These are phyloP conservation scores for Tricholoma matsutake DNA, from an alignment of 768 basidiomycete species.

Conservation along the genomic window DNA sequence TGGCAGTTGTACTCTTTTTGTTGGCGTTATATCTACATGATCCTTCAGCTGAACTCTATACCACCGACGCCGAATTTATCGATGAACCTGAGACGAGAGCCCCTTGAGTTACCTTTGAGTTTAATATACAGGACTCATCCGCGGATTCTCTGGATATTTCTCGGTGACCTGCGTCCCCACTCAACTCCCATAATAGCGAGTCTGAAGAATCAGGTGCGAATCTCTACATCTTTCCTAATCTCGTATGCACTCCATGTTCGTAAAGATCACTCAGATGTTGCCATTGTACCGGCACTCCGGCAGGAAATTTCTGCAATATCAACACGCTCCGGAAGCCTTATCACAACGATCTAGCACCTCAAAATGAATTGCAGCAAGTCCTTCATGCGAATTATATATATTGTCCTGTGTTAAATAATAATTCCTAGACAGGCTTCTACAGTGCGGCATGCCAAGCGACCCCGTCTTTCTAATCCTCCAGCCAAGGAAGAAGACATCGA, in stretches of 20 bases:
- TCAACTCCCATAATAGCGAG: too few relatives aligned
- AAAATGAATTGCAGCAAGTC: background rate
- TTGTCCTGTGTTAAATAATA: background rate
- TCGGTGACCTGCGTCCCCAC: background rate
- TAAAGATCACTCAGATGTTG: too few relatives aligned
- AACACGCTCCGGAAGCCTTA: background rate
- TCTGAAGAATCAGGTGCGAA: background rate
- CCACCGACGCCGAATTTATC: background rate
- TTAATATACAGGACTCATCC: background rate
- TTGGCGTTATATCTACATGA: background rate
- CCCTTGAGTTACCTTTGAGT: background rate
- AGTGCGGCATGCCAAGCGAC: background rate
- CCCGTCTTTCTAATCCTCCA: background rate
- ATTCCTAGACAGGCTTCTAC: background rate
- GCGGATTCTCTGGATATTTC: background rate
- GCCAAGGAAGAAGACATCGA: background rate
- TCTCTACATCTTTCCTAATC: background rate
- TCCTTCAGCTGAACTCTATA: background rate
- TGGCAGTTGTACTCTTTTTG: background rate
- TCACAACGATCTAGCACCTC: background rate
- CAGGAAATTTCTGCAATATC: background rate
- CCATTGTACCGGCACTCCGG: background rate
- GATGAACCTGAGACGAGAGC: constrained; percentile 1
- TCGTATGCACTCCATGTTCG: too few relatives aligned
- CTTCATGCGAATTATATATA: background rate